Conservation (phyloP, 164 flowering plant species). For the Vitis riparia region DNA sequence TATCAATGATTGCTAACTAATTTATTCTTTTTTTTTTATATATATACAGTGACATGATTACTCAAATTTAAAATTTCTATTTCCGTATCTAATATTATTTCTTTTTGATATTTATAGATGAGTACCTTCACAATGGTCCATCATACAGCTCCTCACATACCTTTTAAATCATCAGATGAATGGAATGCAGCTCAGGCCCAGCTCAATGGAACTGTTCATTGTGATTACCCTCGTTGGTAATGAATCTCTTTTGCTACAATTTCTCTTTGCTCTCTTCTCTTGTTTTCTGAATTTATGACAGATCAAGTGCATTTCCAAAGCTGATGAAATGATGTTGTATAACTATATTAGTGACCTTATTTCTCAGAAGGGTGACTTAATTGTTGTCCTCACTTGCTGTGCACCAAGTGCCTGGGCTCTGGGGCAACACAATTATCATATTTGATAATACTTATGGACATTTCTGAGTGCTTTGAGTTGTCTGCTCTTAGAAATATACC, state of each 20-base stretch:
- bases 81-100: background rate
- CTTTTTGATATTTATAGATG: constrained; percentile 50
- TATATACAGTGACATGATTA: too few relatives aligned
- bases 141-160: constrained; percentile 97
- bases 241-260: background rate
- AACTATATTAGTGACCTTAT: too few relatives aligned
- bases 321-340: too few relatives aligned
- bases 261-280: background rate
- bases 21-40: background rate
- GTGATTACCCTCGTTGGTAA: constrained; percentile 90
- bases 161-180: constrained; percentile 61
- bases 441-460: too few relatives aligned
- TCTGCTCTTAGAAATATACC: too few relatives aligned
- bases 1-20: background rate
- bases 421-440: too few relatives aligned
- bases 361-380: too few relatives aligned
- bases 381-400: too few relatives aligned
- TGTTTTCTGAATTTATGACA: background rate
- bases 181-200: constrained; percentile 79
- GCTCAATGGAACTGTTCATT: constrained; percentile 92
- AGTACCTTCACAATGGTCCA: constrained; percentile 98
- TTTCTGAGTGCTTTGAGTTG: too few relatives aligned
- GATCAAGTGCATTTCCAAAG: too few relatives aligned
- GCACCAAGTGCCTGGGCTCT: too few relatives aligned
- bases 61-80: too few relatives aligned